Conservation (phyloP, 2,329 filamentous ascomycete species). For the Talaromyces sp. region DNA sequence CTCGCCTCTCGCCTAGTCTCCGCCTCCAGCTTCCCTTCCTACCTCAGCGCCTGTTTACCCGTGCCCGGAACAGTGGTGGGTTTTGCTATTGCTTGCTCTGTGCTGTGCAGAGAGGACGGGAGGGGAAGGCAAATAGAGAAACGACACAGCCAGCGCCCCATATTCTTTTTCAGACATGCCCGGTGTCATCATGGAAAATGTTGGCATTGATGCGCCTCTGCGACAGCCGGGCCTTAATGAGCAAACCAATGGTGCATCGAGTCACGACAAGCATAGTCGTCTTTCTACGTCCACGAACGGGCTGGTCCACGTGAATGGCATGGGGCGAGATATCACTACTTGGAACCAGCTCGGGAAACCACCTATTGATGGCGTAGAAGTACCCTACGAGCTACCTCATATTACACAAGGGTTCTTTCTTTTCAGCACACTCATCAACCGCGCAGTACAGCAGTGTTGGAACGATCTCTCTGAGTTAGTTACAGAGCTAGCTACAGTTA, state of each 20-base stretch:
- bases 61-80: constrained; percentile 17
- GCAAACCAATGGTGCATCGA: constrained; percentile 28
- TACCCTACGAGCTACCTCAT: constrained; percentile 62
- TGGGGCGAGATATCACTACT: constrained; percentile 15
- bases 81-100: constrained; percentile 24
- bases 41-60: constrained; percentile 22
- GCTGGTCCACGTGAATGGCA: constrained; percentile 32
- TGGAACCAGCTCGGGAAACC: constrained; percentile 15
- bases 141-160: constrained; percentile 12
- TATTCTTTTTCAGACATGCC: constrained; percentile 39
- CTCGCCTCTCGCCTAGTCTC: constrained; percentile 15
- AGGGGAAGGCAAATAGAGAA: constrained; percentile 28
- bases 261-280: constrained; percentile 18
- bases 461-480: constrained; percentile 74
- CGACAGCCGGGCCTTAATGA: constrained; percentile 27
- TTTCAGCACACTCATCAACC: constrained; percentile 72
- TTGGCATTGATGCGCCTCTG: constrained; percentile 31
- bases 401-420: constrained; percentile 77
- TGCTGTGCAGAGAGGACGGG: constrained; percentile 33
- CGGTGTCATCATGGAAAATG: constrained; percentile 47
- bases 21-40: constrained; percentile 31
- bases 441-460: constrained; percentile 81
- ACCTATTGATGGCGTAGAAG: constrained; percentile 3
- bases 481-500: constrained; percentile 68
- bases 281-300: constrained; percentile 25